Evolutionary conservation across 2,329 filamentous ascomycete genomes (phyloP).

Genomic region (Cordyceps militaris): DNA sequence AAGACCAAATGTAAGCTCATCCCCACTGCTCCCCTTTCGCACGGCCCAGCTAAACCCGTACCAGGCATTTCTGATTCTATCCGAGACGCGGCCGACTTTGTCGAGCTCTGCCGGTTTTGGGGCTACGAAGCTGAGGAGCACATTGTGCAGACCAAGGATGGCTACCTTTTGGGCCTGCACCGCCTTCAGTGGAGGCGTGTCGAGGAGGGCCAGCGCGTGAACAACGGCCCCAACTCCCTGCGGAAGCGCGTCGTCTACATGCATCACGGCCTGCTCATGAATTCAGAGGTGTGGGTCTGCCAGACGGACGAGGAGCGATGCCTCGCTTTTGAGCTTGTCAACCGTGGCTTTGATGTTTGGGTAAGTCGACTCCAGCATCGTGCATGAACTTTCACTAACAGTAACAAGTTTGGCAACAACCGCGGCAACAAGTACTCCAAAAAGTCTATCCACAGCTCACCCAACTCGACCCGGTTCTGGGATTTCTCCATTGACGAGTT

Average conservation of each 20-base stretch:
- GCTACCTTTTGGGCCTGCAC: conserved; percentile 86
- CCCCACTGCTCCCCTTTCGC: conserved; percentile 16
- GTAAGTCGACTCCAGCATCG: conserved; percentile 36
- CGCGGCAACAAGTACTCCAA: conserved; percentile 99
- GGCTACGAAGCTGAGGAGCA: conserved; percentile 96
- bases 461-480: conserved; percentile 77
- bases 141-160: conserved; percentile 88
- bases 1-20: conserved; percentile 51
- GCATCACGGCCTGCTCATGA: conserved; percentile 96
- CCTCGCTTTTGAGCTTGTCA: conserved; percentile 81
- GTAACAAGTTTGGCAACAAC: conserved; percentile 79
- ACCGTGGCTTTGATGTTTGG: conserved; percentile 94
- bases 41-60: conserved; percentile 54
- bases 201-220: conserved; percentile 73
- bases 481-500: conserved; percentile 98
- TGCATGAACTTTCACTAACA: conserved; percentile 20
- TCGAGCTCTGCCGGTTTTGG: conserved; percentile 84
- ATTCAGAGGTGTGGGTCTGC: conserved; percentile 97
- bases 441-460: conserved; percentile 72
- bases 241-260: conserved; percentile 86
- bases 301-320: conserved; percentile 79
- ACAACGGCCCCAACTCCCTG: conserved; percentile 58
- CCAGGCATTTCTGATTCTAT: conserved; percentile 66
- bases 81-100: conserved; percentile 82
- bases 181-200: conserved; percentile 76